Evolutionary conservation across 202 grass and related monocot species (phyloP), one percentile per base, ranked within the genome.

Genomic region (Zizania palustris): DNA sequence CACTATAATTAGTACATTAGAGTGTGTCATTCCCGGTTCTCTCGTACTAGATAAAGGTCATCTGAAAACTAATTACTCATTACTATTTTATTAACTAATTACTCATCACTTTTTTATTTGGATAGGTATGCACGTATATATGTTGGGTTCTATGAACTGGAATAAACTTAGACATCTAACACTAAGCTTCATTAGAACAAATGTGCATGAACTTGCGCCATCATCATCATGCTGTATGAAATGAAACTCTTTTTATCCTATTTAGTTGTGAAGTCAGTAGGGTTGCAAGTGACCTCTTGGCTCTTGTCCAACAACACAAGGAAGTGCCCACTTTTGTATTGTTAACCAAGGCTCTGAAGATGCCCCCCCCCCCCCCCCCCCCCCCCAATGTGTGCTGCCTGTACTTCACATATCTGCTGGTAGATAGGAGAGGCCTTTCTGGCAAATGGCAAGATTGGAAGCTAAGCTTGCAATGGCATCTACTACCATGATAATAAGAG

Each of bases 181-280:
- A 0, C 1, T 18, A 44, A 19, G 19, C 35, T 65, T 78, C 48
- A 56, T 66, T 37, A 56, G 12, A 12, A 37, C 37, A 2, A 18
- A 22, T 65, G 43, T 72, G 68, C 58, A 81, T 73, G 46, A 72
- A 14, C 60, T 36, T 41, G 13, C 36, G 43, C 54, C 59, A 45
- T 55, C 48, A 55, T 44, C 60, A 61, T 39, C 56, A 60, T 46
- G 45, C 60, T 54, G 41, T 5, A 20, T 9, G 34, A 35, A 28
- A 20, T 9, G 34, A 35, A 28, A 28, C 21, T 50, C 21, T 45
- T 40, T 67, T 78, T 43, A n/a, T n/a, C 18, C 33, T 55, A 9
- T 86, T 53, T 76, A 81, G 78, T 69, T 86, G 78, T 11, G 19
- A 70, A 40, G 69, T 88, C 71, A 64, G 68, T 70, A n/a, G 45